Evolutionary conservation across 2,329 filamentous ascomycete species (phyloP).

Genomic region (Cercospora brassicicola): DNA sequence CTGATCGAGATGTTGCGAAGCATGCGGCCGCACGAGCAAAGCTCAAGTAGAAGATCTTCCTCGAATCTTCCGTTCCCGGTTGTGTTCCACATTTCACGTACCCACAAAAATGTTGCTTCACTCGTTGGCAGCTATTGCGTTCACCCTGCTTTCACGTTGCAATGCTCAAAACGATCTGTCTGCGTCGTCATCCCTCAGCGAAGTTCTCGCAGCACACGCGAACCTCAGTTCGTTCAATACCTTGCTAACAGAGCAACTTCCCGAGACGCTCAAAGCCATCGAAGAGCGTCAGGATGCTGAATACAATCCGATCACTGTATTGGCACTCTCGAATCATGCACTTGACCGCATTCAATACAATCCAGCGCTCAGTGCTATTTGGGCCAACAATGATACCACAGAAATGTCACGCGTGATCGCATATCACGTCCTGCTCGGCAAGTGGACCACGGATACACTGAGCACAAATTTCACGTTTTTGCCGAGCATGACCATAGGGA

Average conservation of each 20-base stretch:
- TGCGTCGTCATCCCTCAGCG: constrained; percentile 17
- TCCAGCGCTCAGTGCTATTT: constrained; percentile 15
- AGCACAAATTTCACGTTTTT: constrained; percentile 42
- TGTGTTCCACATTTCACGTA: background rate
- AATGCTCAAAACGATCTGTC: constrained; percentile 1
- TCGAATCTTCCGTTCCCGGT: background rate
- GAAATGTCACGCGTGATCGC: constrained; percentile 17
- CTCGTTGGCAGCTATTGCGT: background rate
- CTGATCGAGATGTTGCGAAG: background rate
- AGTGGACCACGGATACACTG: constrained; percentile 20
- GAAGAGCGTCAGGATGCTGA: constrained; percentile 21
- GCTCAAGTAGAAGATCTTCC: constrained; percentile 2
- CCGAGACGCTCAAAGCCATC: constrained; percentile 38
- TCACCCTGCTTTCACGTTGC: background rate
- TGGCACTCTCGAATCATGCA: constrained; percentile 43
- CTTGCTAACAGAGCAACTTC: constrained; percentile 22
- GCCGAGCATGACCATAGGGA: constrained; percentile 47
- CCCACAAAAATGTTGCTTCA: background rate
- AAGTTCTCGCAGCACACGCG: constrained; percentile 14
- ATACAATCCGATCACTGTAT: constrained; percentile 42
- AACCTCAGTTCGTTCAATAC: constrained; percentile 22
- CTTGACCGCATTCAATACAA: constrained; percentile 37
- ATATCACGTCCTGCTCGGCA: constrained; percentile 22
- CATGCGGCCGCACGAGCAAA: background rate
- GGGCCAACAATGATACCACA: constrained; percentile 20